Conservation (phyloP, 164 flowering plant species). For the Warburgia ugandensis region DNA sequence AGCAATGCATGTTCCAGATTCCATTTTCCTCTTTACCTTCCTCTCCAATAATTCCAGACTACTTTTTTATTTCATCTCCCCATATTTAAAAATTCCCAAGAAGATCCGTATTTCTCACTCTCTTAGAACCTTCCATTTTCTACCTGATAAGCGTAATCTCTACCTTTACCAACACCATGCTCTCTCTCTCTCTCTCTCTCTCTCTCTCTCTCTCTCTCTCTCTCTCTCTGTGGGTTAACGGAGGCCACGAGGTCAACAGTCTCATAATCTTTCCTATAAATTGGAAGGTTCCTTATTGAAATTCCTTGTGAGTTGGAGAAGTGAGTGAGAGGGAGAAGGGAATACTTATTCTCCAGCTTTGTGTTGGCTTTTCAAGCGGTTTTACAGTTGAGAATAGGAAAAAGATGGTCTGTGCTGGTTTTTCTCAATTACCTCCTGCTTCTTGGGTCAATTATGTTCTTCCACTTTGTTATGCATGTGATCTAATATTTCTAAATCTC, state of each 20-base stretch:
- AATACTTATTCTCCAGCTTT: slow-evolving; percentile 6
- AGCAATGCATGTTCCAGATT: slow-evolving; percentile 31
- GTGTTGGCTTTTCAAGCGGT: slow-evolving; percentile 12
- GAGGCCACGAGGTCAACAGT: neutral
- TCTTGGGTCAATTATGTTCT: slow-evolving; percentile 12
- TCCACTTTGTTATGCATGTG: neutral
- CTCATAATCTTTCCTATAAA: too few species aligned
- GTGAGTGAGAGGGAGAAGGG: neutral
- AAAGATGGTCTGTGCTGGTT: slow-evolving; percentile 24
- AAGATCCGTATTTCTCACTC: neutral
- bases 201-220: slow-evolving; percentile 26
- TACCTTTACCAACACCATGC: slow-evolving; percentile 18
- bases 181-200: slow-evolving; percentile 23
- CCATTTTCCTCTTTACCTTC: slow-evolving; percentile 16
- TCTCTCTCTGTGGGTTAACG: slow-evolving; percentile 17
- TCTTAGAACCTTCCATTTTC: slow-evolving; percentile 24
- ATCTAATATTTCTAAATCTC: neutral
- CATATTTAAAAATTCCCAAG: slow-evolving; percentile 2
- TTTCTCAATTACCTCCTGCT: slow-evolving; percentile 5
- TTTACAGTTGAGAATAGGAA: slow-evolving; percentile 5
- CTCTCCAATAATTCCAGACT: slow-evolving; percentile 25
- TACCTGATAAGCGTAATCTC: slow-evolving; percentile 26
- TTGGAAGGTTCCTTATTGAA: slow-evolving; percentile 10
- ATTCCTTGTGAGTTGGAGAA: slow-evolving; percentile 17
- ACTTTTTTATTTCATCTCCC: neutral